Percentiles rank a stretch among this genome's conserved stretches.
Evolutionary conservation across 371 early-diverging fungal genomes (phyloP).

Genomic region (Syncephalastrum sp.): DNA sequence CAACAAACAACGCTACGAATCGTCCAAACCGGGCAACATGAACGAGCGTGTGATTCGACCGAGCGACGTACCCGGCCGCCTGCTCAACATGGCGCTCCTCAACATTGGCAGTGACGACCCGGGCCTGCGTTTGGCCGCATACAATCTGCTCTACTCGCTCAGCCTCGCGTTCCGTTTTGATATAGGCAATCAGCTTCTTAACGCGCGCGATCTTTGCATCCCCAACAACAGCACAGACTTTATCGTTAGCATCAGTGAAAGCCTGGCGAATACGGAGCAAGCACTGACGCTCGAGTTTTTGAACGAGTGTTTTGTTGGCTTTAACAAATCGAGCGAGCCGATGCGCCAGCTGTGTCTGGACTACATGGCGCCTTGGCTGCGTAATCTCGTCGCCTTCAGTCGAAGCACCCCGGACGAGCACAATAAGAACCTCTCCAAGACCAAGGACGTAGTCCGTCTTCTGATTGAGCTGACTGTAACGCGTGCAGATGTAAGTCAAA

Average conservation of each 20-base stretch:
- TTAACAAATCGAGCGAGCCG: conserved; percentile 68
- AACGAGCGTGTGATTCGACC: conserved; percentile 78
- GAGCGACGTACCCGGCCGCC: conserved; percentile 86
- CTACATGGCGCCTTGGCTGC: conserved; percentile 90
- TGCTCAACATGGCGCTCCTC: conserved; percentile 89
- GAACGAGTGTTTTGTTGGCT: conserved; percentile 82
- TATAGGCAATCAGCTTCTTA: conserved; percentile 79
- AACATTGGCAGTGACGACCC: conserved; percentile 84
- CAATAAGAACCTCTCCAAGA: conserved; percentile 55
- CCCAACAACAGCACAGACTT: conserved; percentile 87
- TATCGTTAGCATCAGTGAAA: conserved; percentile 76
- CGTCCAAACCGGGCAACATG: conserved; percentile 62
- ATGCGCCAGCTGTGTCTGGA: conserved; percentile 81
- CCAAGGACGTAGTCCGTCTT: conserved; percentile 69
- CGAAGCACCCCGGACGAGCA: conserved; percentile 49
- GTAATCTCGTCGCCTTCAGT: conserved; percentile 68
- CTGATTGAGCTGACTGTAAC: conserved; percentile 82
- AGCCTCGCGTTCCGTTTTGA: conserved; percentile 79
- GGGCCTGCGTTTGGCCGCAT: conserved; percentile 76
- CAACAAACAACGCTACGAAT: conserved; percentile 68
- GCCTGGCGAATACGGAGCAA: conserved; percentile 72
- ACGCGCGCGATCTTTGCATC: conserved; percentile 84
- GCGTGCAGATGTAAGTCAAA: conserved; percentile 59
- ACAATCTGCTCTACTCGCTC: conserved; percentile 82
- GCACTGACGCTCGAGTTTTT: conserved; percentile 89